A percentile compares a stretch with the other conserved stretches of the same genome.
Conservation (phyloP, 1,284 basidiomycete species). For the Pseudozyma hubeiensis region DNA sequence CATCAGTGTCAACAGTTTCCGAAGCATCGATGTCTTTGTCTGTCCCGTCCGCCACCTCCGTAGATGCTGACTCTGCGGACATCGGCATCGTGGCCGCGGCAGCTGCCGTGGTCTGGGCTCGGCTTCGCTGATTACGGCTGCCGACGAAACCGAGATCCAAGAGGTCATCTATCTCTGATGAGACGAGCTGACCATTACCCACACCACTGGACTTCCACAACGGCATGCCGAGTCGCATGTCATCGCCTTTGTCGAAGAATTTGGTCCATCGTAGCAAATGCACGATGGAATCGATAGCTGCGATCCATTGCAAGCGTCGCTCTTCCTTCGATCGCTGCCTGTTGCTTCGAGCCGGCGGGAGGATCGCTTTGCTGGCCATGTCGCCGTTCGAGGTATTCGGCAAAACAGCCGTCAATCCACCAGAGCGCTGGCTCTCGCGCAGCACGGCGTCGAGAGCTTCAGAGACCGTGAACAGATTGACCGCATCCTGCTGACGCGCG, state of each 20-base stretch:
- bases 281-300: slow-evolving; percentile 28
- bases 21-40: neutral
- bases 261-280: slow-evolving; percentile 33
- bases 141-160: slow-evolving; percentile 7
- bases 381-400: neutral
- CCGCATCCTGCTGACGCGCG: slow-evolving; percentile 13
- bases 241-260: slow-evolving; percentile 39
- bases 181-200: slow-evolving; percentile 19
- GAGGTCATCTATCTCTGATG: slow-evolving; percentile 31
- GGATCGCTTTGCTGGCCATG: neutral
- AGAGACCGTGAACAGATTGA: slow-evolving; percentile 30
- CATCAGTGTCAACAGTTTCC: neutral
- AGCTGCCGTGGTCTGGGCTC: slow-evolving; percentile 5
- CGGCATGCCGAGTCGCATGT: slow-evolving; percentile 20
- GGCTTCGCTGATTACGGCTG: neutral
- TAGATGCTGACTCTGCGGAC: neutral
- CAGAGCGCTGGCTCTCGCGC: neutral
- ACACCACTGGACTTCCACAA: slow-evolving; percentile 30
- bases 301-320: slow-evolving; percentile 19
- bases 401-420: neutral
- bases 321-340: slow-evolving; percentile 10
- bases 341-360: neutral
- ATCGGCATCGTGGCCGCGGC: slow-evolving; percentile 14
- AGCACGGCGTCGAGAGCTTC: slow-evolving; percentile 19
- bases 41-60: neutral